A percentile compares a stretch with the other conserved stretches of the same genome.
These are phyloP conservation scores for Abortiporus biennis DNA, from an alignment of 1,284 basidiomycete genomes.

Conservation along the genomic window DNA sequence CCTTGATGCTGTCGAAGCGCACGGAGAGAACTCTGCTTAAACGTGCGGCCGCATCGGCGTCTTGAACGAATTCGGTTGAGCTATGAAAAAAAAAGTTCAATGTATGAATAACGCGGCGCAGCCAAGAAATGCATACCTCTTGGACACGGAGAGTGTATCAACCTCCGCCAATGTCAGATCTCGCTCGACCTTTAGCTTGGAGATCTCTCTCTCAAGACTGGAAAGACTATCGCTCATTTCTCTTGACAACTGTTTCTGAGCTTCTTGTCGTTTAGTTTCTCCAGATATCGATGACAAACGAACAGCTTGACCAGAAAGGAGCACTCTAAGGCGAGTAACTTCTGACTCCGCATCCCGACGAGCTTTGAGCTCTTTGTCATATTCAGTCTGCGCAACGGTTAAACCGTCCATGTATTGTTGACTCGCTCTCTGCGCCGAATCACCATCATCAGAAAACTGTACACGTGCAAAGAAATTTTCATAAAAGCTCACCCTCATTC, in stretches of 20 bases:
- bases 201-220: conserved; percentile 80
- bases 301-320: conserved; percentile 87
- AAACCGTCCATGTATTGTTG: conserved; percentile 91
- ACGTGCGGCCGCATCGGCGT: conserved; percentile 40
- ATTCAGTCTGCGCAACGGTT: conserved; percentile 88
- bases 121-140: conserved; percentile 44
- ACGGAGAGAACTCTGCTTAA: conserved; percentile 74
- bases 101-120: too few relatives aligned
- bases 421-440: conserved; percentile 65
- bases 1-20: conserved; percentile 87
- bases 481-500: conserved; percentile 66
- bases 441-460: conserved; percentile 3
- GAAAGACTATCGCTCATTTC: conserved; percentile 76
- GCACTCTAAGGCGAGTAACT: conserved; percentile 77
- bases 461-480: conserved; percentile 1
- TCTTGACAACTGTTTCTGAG: conserved; percentile 74
- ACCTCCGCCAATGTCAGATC: conserved; percentile 92
- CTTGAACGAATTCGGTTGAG: conserved; percentile 16
- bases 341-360: conserved; percentile 90
- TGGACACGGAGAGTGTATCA: conserved; percentile 77
- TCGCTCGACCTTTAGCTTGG: conserved; percentile 82
- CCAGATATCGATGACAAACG: conserved; percentile 79
- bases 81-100: conserved; percentile 12
- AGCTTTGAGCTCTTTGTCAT: conserved; percentile 83
- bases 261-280: conserved; percentile 72